Evolutionary conservation across 306 rosid genomes (phyloP).

Genomic region (Acacia melanoxylon): DNA sequence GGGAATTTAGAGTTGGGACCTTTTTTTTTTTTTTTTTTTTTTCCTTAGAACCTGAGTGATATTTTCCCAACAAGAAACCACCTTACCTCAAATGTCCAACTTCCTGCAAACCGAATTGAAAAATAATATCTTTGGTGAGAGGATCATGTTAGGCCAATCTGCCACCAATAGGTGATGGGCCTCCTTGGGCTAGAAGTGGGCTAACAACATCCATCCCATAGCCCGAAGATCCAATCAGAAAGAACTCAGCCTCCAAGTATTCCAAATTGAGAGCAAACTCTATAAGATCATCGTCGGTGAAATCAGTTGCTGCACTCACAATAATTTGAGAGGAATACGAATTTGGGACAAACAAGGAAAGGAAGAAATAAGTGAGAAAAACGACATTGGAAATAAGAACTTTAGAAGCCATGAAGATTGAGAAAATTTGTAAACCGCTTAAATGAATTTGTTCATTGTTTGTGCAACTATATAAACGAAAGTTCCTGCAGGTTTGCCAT

Average conservation of each 20-base stretch:
- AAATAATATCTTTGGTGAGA: neutral
- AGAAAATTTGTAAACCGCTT: no score
- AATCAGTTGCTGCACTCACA: neutral
- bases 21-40: no score
- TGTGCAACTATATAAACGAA: neutral
- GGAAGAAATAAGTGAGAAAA: neutral
- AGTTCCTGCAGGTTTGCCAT: neutral
- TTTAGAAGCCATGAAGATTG: neutral
- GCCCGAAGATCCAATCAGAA: neutral
- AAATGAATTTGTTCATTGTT: neutral
- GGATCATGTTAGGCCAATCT: neutral
- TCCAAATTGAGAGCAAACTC: neutral
- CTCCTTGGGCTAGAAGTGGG: neutral
- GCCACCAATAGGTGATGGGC: neutral
- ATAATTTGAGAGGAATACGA: neutral
- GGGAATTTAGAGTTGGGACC: no score
- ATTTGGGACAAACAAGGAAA: neutral
- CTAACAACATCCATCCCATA: neutral
- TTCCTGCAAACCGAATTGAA: neutral
- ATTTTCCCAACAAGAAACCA: no score
- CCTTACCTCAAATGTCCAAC: slow-evolving; percentile 50
- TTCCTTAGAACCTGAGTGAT: no score
- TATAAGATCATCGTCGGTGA: neutral
- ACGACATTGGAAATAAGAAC: neutral
- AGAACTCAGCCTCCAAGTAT: neutral